Base-by-base conservation (phyloP, 1,284 basidiomycete genomes). In the Sphagnurus paluster region DNA sequence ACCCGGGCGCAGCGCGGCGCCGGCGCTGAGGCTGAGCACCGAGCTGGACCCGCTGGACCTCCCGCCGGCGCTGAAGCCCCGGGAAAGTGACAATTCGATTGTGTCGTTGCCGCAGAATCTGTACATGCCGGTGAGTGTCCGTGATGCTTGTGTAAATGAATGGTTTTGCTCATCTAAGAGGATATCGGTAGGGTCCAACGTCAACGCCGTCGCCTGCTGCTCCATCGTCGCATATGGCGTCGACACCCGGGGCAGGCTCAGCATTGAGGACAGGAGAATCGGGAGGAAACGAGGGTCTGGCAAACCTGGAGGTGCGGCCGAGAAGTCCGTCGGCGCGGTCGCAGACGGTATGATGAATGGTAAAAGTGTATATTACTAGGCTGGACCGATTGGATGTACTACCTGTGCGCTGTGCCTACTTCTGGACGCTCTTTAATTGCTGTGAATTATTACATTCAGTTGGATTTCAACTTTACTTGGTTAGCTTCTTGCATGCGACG, bases 181-280 rank as follows among this genome's bases (percentile, higher is more conserved):
- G 14, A 23, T 24, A 8, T 24, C 2, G 11, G n/a, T 14, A 49
- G 53, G 46, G 49, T 42, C 36, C 51, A n/a, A 43, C 45, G 35
- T 52, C 56, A 36, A 52, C 21, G 30, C n/a, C n/a, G n/a, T 65
- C 61, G 7, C 62, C 63, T 21, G 63, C 63, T 10, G 48, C 42
- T 0, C 59, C 56, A 37, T 65, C 63, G 2, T 65, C 61, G 14
- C 57, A 53, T 23, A 25, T 46, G 39, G 44, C 50, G 36, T 44
- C 53, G 5, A 50, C 57, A 25, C 42, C 48, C 9, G 51, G 54
- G 24, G 33, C 13, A n/a, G 21, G 19, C 14, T 11, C 19, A 2
- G 41, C 29, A 16, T 35, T 33, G 21, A 24, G 41, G 17, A 33
- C 16, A 24, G 21, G 24, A 19, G 28, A 13, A 17, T 14, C 19